phyloP scores from a whole-genome alignment of 108 stramenopile genomes.

The Epipyxis sp. region DNA sequence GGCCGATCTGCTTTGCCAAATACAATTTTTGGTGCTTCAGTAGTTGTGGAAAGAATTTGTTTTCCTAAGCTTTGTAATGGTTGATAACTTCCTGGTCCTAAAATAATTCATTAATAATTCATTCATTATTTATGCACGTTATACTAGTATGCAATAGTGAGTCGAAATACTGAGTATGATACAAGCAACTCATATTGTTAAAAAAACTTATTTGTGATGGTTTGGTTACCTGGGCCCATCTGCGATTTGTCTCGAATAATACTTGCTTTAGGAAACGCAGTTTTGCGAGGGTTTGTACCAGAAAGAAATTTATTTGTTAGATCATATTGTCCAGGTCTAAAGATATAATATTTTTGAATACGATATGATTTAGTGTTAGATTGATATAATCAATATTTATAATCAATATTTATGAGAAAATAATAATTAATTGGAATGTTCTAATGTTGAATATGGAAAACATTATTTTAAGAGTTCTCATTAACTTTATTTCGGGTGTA shows the following conservation, averaged over 20 bases:
- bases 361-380: background rate
- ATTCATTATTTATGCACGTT: too few relatives aligned
- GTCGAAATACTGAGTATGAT: too few relatives aligned
- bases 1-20: conserved; percentile 23
- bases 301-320: conserved; percentile 4
- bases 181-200: too few relatives aligned
- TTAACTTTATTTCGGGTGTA: too few relatives aligned
- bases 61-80: conserved; percentile 20
- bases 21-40: background rate
- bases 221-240: conserved; percentile 20
- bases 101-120: too few relatives aligned
- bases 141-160: too few relatives aligned
- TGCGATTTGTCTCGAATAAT: background rate
- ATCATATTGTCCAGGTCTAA: conserved; percentile 34
- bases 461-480: too few relatives aligned
- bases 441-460: too few relatives aligned
- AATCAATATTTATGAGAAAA: too few relatives aligned
- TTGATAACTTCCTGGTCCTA: conserved; percentile 26
- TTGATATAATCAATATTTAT: too few relatives aligned
- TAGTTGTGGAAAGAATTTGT: conserved; percentile 17
- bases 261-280: conserved; percentile 27
- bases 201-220: too few relatives aligned
- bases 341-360: background rate
- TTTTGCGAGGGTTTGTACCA: conserved; percentile 16
- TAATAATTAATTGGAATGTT: too few relatives aligned